phyloP scores from a whole-genome alignment of 2,329 filamentous ascomycete species.

The Hypoxylon sp. region DNA sequence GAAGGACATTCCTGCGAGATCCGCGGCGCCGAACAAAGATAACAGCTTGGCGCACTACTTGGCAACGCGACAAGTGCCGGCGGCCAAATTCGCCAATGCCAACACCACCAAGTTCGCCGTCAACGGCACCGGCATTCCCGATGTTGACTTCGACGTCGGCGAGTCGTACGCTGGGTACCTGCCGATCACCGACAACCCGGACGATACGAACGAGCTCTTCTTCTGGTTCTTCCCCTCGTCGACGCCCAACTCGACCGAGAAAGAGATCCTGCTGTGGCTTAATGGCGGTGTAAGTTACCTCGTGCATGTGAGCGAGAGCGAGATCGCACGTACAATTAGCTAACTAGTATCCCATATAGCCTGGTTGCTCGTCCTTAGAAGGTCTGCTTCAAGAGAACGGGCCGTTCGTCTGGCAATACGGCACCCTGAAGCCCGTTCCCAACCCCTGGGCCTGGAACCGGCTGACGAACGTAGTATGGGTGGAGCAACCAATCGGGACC shows the following conservation, averaged over 20 bases:
- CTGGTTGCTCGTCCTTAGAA: conserved; percentile 73
- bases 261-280: conserved; percentile 69
- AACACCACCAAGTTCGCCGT: conserved; percentile 65
- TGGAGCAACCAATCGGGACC: conserved; percentile 77
- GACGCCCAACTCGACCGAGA: conserved; percentile 58
- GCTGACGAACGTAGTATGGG: conserved; percentile 82
- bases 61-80: conserved; percentile 46
- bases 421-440: conserved; percentile 74
- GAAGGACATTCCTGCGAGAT: conserved; percentile 41
- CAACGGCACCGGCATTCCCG: conserved; percentile 73
- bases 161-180: conserved; percentile 72
- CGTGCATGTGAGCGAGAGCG: not conserved
- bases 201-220: conserved; percentile 63
- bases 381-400: conserved; percentile 84
- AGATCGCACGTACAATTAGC: not conserved
- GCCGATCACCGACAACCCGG: conserved; percentile 63
- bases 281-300: conserved; percentile 61
- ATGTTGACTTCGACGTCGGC: conserved; percentile 74
- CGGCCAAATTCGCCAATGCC: conserved; percentile 50
- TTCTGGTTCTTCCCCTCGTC: conserved; percentile 72
- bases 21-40: conserved; percentile 9
- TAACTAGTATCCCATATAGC: conserved; percentile 53
- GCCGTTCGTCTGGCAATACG: conserved; percentile 78
- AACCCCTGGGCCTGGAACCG: conserved; percentile 83
- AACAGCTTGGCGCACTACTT: conserved; percentile 46